These are phyloP conservation scores for Sphaerulina musiva DNA, from an alignment of 2,329 filamentous ascomycete genomes.

Conservation along the genomic window DNA sequence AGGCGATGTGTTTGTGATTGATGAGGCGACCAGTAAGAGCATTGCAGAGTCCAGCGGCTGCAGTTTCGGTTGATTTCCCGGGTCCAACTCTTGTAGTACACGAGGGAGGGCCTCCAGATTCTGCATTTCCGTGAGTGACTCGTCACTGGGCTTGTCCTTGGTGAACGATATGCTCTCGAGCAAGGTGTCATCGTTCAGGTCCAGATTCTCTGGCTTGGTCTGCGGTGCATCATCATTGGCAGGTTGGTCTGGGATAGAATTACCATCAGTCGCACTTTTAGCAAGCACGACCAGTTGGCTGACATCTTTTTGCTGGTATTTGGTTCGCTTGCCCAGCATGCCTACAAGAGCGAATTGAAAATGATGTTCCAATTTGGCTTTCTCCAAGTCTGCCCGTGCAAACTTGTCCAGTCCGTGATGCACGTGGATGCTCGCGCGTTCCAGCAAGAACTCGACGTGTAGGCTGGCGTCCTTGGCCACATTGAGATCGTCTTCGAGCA, in stretches of 20 bases:
- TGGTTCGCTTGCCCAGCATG: constrained; percentile 76
- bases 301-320: constrained; percentile 68
- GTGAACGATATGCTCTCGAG: constrained; percentile 80
- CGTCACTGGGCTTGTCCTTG: constrained; percentile 39
- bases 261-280: constrained; percentile 53
- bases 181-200: constrained; percentile 87
- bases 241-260: neutral
- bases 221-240: constrained; percentile 5
- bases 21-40: constrained; percentile 70
- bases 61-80: constrained; percentile 75
- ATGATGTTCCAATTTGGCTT: constrained; percentile 59
- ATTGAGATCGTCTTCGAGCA: constrained; percentile 44
- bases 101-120: constrained; percentile 52
- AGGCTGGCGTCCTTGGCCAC: constrained; percentile 27
- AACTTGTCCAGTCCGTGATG: constrained; percentile 74
- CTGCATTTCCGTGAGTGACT: constrained; percentile 35
- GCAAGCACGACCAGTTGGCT: constrained; percentile 90
- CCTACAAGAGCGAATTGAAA: constrained; percentile 81
- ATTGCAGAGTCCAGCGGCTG: constrained; percentile 83
- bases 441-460: constrained; percentile 69
- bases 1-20: constrained; percentile 82
- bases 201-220: constrained; percentile 50
- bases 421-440: constrained; percentile 75
- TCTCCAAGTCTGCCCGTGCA: constrained; percentile 63
- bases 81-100: constrained; percentile 59